Base-by-base conservation (phyloP, 148 eudicot species). In the Talinum fruticosum region DNA sequence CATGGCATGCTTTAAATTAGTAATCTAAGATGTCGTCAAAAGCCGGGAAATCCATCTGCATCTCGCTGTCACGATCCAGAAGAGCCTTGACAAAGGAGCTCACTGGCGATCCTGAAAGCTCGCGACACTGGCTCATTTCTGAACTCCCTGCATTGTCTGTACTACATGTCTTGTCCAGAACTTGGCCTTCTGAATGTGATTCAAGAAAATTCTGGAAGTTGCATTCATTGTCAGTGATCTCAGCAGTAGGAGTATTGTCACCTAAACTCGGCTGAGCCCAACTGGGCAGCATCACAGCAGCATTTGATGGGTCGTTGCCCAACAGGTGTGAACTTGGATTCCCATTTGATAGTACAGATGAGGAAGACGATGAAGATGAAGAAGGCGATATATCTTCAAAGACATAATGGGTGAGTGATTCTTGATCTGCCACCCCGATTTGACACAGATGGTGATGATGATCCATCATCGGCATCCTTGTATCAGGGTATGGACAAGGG, bases 1-100 rank as follows among this genome's bases (percentile, higher is more conserved):
- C 28, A 45, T 8, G 14, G 65, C 29, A 35, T 66, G 33, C 57
- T 32, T 57, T 28, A 30, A 15, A 36, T 80, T 79, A 89, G 79
- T 82, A 89, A 74, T 87, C 82, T 76, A 84, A 83, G 75, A 82
- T 87, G 36, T 84, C 92, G 76, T 83, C 86, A 75, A 89, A 85
- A 79, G 82, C 82, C 35, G 93, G 93, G 74, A 91, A 89, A 38
- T 84, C 88, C 64, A 80, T 53, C 77, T 83, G 87, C 87, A 91
- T 86, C 73, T 89, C 84, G 6, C 77, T 84, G 73, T 93, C 93
- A 70, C 73, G 89, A 44, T 92, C 91, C 74, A 93, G 78, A 75
- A 93, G 92, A 23, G 86, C 67, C 79, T 93, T 89, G 51, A 93
- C 88, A 81, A 93, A 93, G 7, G 92, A 86, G 73, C 84, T 86